A percentile compares a stretch with the other conserved stretches of the same genome.
These are phyloP conservation scores for Peronospora belbahrii DNA, from an alignment of 352 stramenopile species.

Conservation along the genomic window DNA sequence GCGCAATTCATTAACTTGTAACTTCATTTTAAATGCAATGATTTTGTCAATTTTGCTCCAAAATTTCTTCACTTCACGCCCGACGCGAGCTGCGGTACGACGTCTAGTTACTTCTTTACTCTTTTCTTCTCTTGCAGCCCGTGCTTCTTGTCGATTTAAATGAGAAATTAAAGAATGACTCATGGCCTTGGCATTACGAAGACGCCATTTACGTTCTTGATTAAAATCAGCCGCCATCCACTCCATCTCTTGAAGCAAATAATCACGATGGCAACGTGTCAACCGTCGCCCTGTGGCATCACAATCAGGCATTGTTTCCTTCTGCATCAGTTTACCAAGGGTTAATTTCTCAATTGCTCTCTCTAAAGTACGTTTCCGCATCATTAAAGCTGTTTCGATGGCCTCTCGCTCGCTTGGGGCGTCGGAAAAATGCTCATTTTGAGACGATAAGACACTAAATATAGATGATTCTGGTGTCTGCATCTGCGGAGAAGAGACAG, in stretches of 20 bases:
- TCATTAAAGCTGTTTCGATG: constrained; percentile 27
- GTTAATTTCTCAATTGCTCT: constrained; percentile 34
- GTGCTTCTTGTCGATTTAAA: constrained; percentile 15
- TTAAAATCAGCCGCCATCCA: constrained; percentile 92
- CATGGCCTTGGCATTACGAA: constrained; percentile 68
- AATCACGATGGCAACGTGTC: constrained; percentile 54
- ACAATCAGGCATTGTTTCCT: constrained; percentile 25
- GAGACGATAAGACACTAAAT: not conserved
- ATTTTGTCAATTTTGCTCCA: constrained; percentile 98
- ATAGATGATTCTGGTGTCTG: not conserved
- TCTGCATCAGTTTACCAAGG: constrained; percentile 34
- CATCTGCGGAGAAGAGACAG: constrained; percentile 15
- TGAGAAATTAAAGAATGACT: constrained; percentile 43
- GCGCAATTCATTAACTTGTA: constrained; percentile 79
- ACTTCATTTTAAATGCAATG: constrained; percentile 95
- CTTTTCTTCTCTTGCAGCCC: constrained; percentile 25
- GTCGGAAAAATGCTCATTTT: constrained; percentile 11
- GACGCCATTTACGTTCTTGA: constrained; percentile 84
- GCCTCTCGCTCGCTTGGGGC: constrained; percentile 16
- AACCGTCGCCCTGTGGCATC: constrained; percentile 36
- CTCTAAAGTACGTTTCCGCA: constrained; percentile 38
- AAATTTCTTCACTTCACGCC: constrained; percentile 87
- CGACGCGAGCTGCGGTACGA: constrained; percentile 69
- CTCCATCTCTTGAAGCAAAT: constrained; percentile 79
- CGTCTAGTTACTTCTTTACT: constrained; percentile 33